Percentiles rank a stretch among this genome's conserved stretches.
Evolutionary conservation across 305 asterid species (phyloP).

Genomic region (Ilex paraguariensis): DNA sequence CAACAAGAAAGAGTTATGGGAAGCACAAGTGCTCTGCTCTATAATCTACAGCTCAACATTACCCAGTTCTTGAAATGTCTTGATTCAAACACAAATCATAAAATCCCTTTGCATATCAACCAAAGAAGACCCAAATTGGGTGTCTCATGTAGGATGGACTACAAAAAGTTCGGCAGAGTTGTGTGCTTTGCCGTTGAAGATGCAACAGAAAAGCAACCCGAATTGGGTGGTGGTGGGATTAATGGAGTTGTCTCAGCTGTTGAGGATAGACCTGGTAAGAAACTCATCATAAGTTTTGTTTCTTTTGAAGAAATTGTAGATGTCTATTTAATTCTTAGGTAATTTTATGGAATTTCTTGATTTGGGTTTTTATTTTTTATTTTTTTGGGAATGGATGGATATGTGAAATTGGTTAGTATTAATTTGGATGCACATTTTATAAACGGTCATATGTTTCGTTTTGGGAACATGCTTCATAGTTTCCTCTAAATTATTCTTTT

Average conservation of each 20-base stretch:
- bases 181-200: conserved; percentile 84
- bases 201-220: conserved; percentile 37
- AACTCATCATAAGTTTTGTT: background rate
- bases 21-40: conserved; percentile 53
- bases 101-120: conserved; percentile 28
- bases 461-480: no score
- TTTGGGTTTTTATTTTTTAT: conserved; percentile 1
- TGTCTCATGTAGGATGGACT: conserved; percentile 33
- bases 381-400: background rate
- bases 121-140: conserved; percentile 34
- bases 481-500: no score
- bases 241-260: conserved; percentile 37
- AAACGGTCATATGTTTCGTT: background rate
- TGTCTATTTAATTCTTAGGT: background rate
- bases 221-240: conserved; percentile 26
- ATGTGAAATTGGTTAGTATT: conserved; percentile 3
- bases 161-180: conserved; percentile 34
- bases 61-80: conserved; percentile 46
- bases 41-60: conserved; percentile 40
- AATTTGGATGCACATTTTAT: background rate
- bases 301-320: background rate
- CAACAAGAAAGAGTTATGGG: conserved; percentile 37
- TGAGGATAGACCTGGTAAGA: conserved; percentile 58
- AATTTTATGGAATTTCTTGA: conserved; percentile 1
- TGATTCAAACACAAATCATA: conserved; percentile 33